Conservation (phyloP, 306 rosid species). For the Vigna angularis region DNA sequence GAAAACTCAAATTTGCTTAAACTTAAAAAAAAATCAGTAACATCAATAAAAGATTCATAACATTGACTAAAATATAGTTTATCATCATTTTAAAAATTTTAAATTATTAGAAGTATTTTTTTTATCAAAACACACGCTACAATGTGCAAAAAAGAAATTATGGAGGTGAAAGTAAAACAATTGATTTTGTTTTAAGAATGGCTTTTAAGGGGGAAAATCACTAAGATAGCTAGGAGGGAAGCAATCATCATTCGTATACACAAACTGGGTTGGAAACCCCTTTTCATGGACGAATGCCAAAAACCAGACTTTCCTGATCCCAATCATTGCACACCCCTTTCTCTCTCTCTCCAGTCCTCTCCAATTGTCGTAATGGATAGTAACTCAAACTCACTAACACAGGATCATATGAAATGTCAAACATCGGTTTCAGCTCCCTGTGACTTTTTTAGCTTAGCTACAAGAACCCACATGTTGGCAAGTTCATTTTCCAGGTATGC, state of each 20-base stretch:
- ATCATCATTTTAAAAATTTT: too few relatives aligned
- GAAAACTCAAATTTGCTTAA: too few relatives aligned
- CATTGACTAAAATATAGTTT: too few relatives aligned
- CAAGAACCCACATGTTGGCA: slow-evolving; percentile 99
- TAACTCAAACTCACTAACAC: slow-evolving; percentile 52
- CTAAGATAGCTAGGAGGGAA: slow-evolving; percentile 26
- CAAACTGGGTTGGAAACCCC: slow-evolving; percentile 41
- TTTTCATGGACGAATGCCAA: slow-evolving; percentile 27
- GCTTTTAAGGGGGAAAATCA: not conserved
- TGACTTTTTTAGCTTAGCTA: slow-evolving; percentile 84
- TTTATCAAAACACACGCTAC: too few relatives aligned
- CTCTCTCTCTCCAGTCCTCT: slow-evolving; percentile 48
- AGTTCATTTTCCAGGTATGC: slow-evolving; percentile 95
- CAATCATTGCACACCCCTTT: slow-evolving; percentile 48
- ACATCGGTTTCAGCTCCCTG: slow-evolving; percentile 72
- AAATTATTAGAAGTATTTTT: too few relatives aligned
- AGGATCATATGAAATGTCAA: slow-evolving; percentile 32
- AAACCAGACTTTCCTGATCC: slow-evolving; percentile 42
- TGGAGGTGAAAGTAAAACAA: too few relatives aligned
- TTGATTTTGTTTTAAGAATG: not conserved
- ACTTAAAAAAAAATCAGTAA: too few relatives aligned
- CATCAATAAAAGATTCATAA: too few relatives aligned
- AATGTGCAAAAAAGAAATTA: too few relatives aligned
- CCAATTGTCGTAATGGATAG: slow-evolving; percentile 39
- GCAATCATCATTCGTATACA: slow-evolving; percentile 41